Evolutionary conservation across 495 filamentous ascomycete species (phyloP), one percentile per base, ranked within the genome.

Genomic region (Gamarada debralockiae): DNA sequence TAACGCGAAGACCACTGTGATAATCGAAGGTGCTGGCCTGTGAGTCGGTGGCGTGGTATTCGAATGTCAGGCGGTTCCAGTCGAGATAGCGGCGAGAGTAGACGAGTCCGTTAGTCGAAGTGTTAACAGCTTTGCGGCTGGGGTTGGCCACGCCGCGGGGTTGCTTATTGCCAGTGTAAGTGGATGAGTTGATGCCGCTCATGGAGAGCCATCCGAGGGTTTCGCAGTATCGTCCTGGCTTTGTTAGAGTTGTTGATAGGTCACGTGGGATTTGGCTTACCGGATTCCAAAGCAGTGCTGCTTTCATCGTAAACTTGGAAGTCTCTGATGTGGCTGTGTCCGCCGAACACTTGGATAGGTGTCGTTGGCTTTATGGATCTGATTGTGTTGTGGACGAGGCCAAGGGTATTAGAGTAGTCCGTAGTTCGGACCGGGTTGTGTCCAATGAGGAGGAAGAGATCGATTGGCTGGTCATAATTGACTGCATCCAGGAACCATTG

Each of bases 401-500:
- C 64, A 56, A 83, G 86, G 38, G 61, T 74, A 60, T 62, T 71
- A 29, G 56, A 84, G 78, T 34, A 67, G 54, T 24, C 83, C 82
- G 24, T 67, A 44, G 50, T 56, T 37, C 81, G 75, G 23, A 88
- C 77, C 22, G 85, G 80, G 33, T 88, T 86, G 67, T 97, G 92
- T 1, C 92, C 92, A 24, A 84, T 74, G 4, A 97, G 81, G 41
- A 97, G 67, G 64, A 96, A 95, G 3, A 97, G 70, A 66, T 97
- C 93, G 7, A 95, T 75, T 65, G 92, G 88, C 23, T 90, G 82
- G 3, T 87, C 84, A 54, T 91, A 88, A 7, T 78, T 72, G 54
- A 97, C 88, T 17, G 87, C 90, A 33, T 84, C 75, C 55, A 90
- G 83, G 60, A 97, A 97, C 92, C 92, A 97, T 3, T 78, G 66